phyloP scores from a whole-genome alignment of 2,329 filamentous ascomycete genomes.

The Claviceps pazoutovae region DNA sequence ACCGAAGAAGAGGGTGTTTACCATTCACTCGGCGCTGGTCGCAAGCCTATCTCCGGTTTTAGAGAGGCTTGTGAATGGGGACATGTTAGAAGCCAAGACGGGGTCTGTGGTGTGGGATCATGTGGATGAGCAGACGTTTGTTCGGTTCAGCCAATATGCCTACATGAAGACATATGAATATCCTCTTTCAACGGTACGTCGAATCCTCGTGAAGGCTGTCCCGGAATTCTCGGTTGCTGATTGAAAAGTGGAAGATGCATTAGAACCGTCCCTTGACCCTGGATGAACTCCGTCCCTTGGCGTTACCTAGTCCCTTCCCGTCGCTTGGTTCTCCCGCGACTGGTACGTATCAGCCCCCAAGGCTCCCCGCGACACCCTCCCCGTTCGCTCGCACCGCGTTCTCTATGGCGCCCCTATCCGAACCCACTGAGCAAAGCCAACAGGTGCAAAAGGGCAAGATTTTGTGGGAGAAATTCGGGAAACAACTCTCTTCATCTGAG shows the following conservation, averaged over 20 bases:
- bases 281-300: too few species aligned
- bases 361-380: too few species aligned
- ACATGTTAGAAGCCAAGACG: not conserved
- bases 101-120: not conserved
- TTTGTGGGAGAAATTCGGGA: not conserved
- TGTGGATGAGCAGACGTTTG: not conserved
- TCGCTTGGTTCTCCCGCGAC: too few species aligned
- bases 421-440: too few species aligned
- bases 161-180: not conserved
- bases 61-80: not conserved
- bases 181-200: not conserved
- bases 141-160: not conserved
- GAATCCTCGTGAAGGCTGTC: too few species aligned
- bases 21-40: not conserved
- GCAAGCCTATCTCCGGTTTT: not conserved
- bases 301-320: too few species aligned
- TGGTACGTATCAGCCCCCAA: too few species aligned
- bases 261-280: not conserved
- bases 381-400: too few species aligned
- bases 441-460: not conserved
- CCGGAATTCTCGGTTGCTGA: not conserved
- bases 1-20: not conserved
- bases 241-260: too few species aligned
- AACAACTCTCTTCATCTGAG: not conserved
- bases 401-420: too few species aligned